Evolutionary conservation across 164 flowering plant genomes (phyloP), one percentile per base, ranked within the genome.

Genomic region (Vitis labrusca): DNA sequence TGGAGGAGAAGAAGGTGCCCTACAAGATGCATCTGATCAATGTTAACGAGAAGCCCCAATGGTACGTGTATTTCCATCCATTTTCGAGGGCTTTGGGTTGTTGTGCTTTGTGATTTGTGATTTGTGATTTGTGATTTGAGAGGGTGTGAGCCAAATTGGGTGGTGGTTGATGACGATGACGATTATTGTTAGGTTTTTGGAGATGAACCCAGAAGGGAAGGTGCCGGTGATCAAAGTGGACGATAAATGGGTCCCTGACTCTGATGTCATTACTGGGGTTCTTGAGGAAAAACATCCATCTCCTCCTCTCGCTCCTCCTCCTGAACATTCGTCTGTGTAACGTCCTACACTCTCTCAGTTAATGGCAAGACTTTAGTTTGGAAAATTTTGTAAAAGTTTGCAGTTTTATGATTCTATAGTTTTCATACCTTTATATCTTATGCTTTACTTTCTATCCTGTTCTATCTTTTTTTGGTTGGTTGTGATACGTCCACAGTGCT

Each of bases 1-100:
- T 94, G 81, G 99, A 94, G 74, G 97, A 91, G 83, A 94, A 94
- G 91, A 79, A 86, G 8, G 53, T 92, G 60, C 85, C 92, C 0
- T 89, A 94, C 79, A 78, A 83, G 74, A 0, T 60, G 64, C 84
- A 85, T 67, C 78, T 91, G 73, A 80, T 92, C 78, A 75, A 88
- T 64, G 50, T 85, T 54, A 37, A 64, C 49, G 75, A 88, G 80
- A 94, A 92, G 65, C 97, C 97, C 58, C 79, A 88, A 15, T 94
- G 97, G 97, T 90, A 71, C 10, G 2, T 55, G 16, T n/a, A 7
- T 69, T 63, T 27, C 5, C 17, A 9, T 56, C n/a, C 47, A 61
- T 37, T 59, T 50, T n/a, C 49, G 37, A 23, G 37, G n/a, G 10
- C 8, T 63, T 16, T 37, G 65, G 37, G 10, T 17, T 4, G 48